Percentiles rank a stretch among this genome's conserved stretches.
phyloP scores from a whole-genome alignment of 108 stramenopile genomes.

The Discostella stelligeroides region DNA sequence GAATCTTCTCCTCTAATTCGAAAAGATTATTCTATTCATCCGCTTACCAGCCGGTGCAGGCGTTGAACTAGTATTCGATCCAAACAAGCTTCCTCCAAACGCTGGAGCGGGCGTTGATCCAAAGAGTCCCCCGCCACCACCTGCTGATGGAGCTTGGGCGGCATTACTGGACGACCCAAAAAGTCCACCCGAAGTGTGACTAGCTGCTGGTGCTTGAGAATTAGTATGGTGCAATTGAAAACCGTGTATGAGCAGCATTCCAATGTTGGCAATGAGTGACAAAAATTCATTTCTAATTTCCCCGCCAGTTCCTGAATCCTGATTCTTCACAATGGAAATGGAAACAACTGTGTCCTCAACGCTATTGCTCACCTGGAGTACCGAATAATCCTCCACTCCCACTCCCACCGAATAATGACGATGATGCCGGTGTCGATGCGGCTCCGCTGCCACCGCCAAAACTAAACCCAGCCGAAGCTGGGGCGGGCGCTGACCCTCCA shows the following conservation, averaged over 20 bases:
- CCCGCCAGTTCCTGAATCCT: no score
- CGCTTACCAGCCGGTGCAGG: constrained; percentile 27
- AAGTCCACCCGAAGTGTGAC: constrained; percentile 35
- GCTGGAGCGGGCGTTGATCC: constrained; percentile 24
- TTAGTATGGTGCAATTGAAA: not conserved
- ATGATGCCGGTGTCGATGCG: not conserved
- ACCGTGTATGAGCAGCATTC: not conserved
- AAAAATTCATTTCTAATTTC: no score
- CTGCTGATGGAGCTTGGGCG: constrained; percentile 13
- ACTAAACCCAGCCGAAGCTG: constrained; percentile 5
- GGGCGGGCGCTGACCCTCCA: constrained; percentile 16
- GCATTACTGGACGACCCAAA: constrained; percentile 65
- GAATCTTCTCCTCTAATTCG: no score
- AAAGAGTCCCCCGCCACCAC: constrained; percentile 11
- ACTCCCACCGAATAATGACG: constrained; percentile 5
- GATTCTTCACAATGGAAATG: no score
- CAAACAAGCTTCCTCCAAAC: constrained; percentile 47
- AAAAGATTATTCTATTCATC: no score
- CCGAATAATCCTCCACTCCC: constrained; percentile 36
- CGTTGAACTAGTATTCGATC: constrained; percentile 39
- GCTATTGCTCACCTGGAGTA: not conserved
- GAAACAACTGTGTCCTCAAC: not conserved
- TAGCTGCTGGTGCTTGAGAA: constrained; percentile 19
- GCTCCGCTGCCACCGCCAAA: constrained; percentile 1
- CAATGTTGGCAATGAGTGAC: no score